Evolutionary conservation across 768 basidiomycete species (phyloP).

Genomic region (Rhizopogon vesiculosus): DNA sequence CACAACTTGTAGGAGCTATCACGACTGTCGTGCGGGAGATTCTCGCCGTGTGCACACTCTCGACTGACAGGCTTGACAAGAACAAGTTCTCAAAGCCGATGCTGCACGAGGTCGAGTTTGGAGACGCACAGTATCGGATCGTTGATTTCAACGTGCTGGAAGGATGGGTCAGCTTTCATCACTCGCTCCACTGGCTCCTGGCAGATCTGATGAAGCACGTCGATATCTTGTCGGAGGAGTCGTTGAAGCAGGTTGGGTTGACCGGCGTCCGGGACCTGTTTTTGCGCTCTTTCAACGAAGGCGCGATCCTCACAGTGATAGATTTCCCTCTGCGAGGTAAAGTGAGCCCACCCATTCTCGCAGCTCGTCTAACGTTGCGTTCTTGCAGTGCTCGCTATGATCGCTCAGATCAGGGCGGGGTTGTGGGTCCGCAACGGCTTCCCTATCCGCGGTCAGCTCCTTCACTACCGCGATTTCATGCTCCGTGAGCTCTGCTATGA

Average conservation of each 20-base stretch:
- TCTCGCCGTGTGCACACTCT: conserved; percentile 62
- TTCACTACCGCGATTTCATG: conserved; percentile 96
- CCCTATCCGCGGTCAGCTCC: conserved; percentile 88
- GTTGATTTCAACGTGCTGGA: conserved; percentile 76
- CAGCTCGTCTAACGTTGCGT: background rate
- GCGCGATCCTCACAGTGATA: conserved; percentile 68
- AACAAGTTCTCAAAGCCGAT: conserved; percentile 56
- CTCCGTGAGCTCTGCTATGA: conserved; percentile 95
- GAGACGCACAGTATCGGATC: conserved; percentile 51
- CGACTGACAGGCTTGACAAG: conserved; percentile 64
- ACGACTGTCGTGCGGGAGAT: conserved; percentile 67
- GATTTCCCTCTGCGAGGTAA: conserved; percentile 88
- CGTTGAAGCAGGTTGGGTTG: conserved; percentile 47
- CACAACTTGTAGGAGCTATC: conserved; percentile 64
- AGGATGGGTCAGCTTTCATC: conserved; percentile 89
- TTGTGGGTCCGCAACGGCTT: conserved; percentile 98
- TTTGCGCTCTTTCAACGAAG: conserved; percentile 55
- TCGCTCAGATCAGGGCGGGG: conserved; percentile 91
- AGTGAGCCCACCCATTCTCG: conserved; percentile 16
- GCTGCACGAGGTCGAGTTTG: conserved; percentile 68
- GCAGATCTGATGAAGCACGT: conserved; percentile 87
- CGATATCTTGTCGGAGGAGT: conserved; percentile 55
- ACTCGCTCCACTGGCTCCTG: conserved; percentile 86
- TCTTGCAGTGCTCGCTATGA: conserved; percentile 74
- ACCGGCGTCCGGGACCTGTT: conserved; percentile 58